Base-by-base conservation (phyloP, 306 rosid genomes). In the Cicer arietinum region DNA sequence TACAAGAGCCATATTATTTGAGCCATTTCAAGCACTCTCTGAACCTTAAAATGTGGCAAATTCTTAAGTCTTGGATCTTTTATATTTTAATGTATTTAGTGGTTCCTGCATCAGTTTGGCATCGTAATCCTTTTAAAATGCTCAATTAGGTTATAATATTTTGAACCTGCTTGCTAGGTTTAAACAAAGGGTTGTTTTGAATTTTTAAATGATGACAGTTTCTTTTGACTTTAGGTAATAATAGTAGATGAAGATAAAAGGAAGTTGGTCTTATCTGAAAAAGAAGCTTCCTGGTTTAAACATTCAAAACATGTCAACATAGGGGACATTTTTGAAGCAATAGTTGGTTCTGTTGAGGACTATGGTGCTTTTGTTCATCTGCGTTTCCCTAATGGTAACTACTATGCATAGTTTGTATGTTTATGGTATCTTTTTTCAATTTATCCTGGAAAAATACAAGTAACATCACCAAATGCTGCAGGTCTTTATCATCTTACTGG, bases 291-390 rank as follows among this genome's bases (percentile, higher is more conserved):
- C 22, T 90, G 96, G 96, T 83, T 86, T 25, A 90, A 75, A 77
- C 87, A 58, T 85, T 91, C 97, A 22, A 87, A 73, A 16, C 81
- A 85, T 81, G 85, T 94, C 78, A 84, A 75, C 44, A 76, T 87
- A 10, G 98, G 97, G 67, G 96, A 91, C 78, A 67, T 87, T 82
- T 88, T 86, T 82, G 89, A 90, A 64, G 96, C 80, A 46, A 87
- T 73, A 67, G 92, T 94, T 69, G 88, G 93, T 67, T 87, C 85
- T 80, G 80, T 90, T 70, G 93, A 90, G 87, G 89, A 91, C 58
- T 94, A 88, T 45, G 98, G 98, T 76, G 98, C 97, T 54, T 94
- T 91, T 81, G 90, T 86, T 83, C 90, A 94, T 65, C 77, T 94
- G 76, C 85, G 84, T 58, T 90, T 94, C 78, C 88, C 93, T 58